Conservation (phyloP, 2,329 filamentous ascomycete species). For the Elsinoe necatrix region DNA sequence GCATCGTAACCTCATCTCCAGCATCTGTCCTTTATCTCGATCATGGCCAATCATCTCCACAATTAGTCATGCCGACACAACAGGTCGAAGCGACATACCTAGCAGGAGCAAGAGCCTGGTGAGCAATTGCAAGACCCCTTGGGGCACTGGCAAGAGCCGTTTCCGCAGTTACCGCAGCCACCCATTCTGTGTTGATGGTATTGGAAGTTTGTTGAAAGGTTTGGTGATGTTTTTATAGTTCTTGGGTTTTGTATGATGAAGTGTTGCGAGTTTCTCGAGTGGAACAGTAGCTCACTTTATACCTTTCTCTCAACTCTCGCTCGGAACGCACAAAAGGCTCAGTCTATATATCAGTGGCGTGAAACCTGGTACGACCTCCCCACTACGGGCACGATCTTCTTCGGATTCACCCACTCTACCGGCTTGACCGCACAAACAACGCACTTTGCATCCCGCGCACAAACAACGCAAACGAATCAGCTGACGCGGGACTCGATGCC, state of each 20-base stretch:
- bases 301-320: background rate
- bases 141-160: slow-evolving; percentile 5
- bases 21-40: too few relatives aligned
- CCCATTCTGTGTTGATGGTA: background rate
- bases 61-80: too few relatives aligned
- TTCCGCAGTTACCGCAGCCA: slow-evolving; percentile 11
- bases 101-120: slow-evolving; percentile 4
- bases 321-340: background rate
- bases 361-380: background rate
- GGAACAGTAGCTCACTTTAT: background rate
- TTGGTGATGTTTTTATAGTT: slow-evolving; percentile 35
- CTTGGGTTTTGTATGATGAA: slow-evolving; percentile 25
- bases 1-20: too few relatives aligned
- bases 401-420: background rate
- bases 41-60: too few relatives aligned
- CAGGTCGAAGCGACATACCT: too few relatives aligned
- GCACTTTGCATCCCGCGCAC: background rate
- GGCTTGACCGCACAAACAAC: slow-evolving; percentile 1
- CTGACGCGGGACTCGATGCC: background rate
- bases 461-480: slow-evolving; percentile 1
- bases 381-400: slow-evolving; percentile 3
- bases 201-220: slow-evolving; percentile 10
- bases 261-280: too few relatives aligned
- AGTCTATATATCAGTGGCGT: slow-evolving; percentile 1
- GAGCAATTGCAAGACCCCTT: slow-evolving; percentile 1